Conservation (phyloP, 2,329 filamentous ascomycete genomes). For the Ceratocystis huliohia region DNA sequence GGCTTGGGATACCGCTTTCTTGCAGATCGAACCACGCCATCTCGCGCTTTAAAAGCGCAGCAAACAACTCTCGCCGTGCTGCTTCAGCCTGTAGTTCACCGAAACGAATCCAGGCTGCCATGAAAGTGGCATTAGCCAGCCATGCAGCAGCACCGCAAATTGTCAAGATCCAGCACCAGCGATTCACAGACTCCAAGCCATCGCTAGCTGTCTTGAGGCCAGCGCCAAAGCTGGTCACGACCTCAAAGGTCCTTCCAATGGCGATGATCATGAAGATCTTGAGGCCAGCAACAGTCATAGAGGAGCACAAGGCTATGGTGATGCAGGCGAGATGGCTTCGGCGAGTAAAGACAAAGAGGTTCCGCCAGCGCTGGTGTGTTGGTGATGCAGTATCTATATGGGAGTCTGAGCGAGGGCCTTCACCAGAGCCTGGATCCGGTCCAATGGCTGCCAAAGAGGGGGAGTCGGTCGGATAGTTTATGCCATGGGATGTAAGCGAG, state of each 20-base stretch:
- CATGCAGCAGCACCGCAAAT: slow-evolving; percentile 53
- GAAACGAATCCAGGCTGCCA: slow-evolving; percentile 60
- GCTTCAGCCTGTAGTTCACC: slow-evolving; percentile 66
- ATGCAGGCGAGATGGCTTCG: slow-evolving; percentile 45
- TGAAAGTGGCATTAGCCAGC: slow-evolving; percentile 53
- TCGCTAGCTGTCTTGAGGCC: slow-evolving; percentile 37
- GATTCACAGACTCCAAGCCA: slow-evolving; percentile 43
- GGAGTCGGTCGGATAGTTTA: not conserved
- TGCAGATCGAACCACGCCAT: slow-evolving; percentile 72
- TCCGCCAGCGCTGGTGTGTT: slow-evolving; percentile 26
- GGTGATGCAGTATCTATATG: not conserved
- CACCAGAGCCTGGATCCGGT: not conserved
- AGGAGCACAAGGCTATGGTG: slow-evolving; percentile 40
- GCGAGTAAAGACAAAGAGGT: slow-evolving; percentile 63
- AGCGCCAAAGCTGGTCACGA: slow-evolving; percentile 53
- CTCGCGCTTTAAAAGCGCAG: slow-evolving; percentile 55
- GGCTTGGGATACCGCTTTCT: slow-evolving; percentile 56
- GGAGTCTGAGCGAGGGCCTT: not conserved
- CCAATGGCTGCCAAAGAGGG: not conserved
- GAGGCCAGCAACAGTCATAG: slow-evolving; percentile 47
- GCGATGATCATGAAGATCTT: slow-evolving; percentile 56
- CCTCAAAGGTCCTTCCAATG: slow-evolving; percentile 61
- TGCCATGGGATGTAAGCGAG: not conserved
- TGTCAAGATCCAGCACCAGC: slow-evolving; percentile 48
- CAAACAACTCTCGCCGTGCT: slow-evolving; percentile 53